A percentile compares a stretch with the other conserved stretches of the same genome.
Evolutionary conservation across 2,329 filamentous ascomycete genomes (phyloP).

Genomic region (Metarhizium anisopliae): DNA sequence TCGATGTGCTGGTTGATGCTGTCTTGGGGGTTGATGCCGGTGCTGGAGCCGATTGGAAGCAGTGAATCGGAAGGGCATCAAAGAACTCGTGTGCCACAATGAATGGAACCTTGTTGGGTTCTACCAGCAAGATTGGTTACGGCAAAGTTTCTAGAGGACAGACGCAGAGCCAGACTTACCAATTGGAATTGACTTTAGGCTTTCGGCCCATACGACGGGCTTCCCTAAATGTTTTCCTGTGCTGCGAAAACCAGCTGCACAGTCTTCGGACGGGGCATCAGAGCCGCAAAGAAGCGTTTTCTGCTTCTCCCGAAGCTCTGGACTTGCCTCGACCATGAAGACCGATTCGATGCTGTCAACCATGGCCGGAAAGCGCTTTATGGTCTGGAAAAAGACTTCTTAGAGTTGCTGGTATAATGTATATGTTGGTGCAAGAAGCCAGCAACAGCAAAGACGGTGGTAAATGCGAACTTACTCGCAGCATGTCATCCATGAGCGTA

Average conservation of each 20-base stretch:
- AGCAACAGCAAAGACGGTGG: no score
- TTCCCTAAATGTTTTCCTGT: constrained; percentile 64
- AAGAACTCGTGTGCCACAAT: constrained; percentile 98
- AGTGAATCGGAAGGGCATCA: constrained; percentile 91
- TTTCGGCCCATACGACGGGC: constrained; percentile 85
- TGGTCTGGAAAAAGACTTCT: constrained; percentile 46
- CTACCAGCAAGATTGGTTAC: constrained; percentile 23
- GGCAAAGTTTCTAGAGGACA: neutral
- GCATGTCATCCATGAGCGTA: constrained; percentile 93
- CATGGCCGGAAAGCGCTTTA: constrained; percentile 74
- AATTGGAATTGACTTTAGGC: constrained; percentile 71
- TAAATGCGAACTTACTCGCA: constrained; percentile 53
- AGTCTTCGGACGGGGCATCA: constrained; percentile 57
- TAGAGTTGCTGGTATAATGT: neutral
- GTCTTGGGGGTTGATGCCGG: constrained; percentile 7
- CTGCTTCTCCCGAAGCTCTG: constrained; percentile 66
- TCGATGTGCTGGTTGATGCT: constrained; percentile 14
- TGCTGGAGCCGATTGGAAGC: constrained; percentile 67
- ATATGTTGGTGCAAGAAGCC: no score
- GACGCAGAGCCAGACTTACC: constrained; percentile 31
- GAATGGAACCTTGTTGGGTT: constrained; percentile 68
- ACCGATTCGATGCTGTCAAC: constrained; percentile 72
- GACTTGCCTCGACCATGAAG: constrained; percentile 91
- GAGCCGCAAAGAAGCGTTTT: constrained; percentile 72
- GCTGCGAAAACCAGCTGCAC: constrained; percentile 64